Base-by-base conservation (phyloP, 805 yeast genomes). In the Suhomyces kilbournensis region DNA sequence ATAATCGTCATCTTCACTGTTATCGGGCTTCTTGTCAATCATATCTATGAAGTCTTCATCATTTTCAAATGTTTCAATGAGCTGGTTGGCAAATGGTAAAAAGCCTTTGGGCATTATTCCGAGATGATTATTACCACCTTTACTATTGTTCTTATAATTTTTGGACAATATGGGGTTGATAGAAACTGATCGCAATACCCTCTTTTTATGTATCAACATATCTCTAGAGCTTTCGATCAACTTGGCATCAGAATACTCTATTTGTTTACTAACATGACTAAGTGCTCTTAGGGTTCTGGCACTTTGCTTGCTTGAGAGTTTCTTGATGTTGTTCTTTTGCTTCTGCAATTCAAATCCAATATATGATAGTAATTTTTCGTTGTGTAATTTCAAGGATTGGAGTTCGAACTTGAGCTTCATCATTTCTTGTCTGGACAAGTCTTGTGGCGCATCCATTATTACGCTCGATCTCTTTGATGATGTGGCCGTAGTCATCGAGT, bases 271-370 rank as follows among this genome's bases (percentile, higher is more conserved):
- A 43, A 59, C 57, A 12, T 46, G 47, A 42, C 54, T 53, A 20
- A 59, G 56, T 39, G 55, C 50, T 17, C 55, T 53, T 26, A 59
- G 54, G 12, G 61, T 60, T 30, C 64, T 58, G 42, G 66, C 60
- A 9, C 72, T 68, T 57, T 73, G 74, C 51, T 70, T 70, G 52
- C 71, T 70, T 7, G 73, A 65, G 46, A 72, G 64, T 53, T 70
- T 71, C 57, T 67, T 71, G 55, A 74, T 74, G 64, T 65, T 72
- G 56, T 67, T 71, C 65, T 69, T 74, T 52, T 74, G 76, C 53
- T 79, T 77, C 58, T 81, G 85, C 46, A 80, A 66, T 54, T 80
- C 77, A 55, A 80, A 81, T 8, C 85, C 85, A 62, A 81, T 81
- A 59, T 80, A 81, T 35, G 84, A 79, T 51, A 79, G 69, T 35